Conservation (phyloP, 1,284 basidiomycete genomes). For the Moesziomyces sp. region DNA sequence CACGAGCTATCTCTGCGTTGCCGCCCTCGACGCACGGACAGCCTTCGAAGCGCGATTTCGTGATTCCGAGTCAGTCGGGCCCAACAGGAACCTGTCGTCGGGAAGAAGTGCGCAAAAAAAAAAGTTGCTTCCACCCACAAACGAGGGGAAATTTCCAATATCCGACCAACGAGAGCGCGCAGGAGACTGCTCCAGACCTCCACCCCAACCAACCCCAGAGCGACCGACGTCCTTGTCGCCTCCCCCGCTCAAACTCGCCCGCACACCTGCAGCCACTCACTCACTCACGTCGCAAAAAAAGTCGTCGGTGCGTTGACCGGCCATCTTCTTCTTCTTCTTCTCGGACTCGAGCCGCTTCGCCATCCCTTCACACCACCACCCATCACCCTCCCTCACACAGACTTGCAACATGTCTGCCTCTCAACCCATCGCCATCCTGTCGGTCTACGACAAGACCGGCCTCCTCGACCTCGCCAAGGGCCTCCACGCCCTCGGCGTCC, state of each 20-base stretch:
- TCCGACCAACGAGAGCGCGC: background rate
- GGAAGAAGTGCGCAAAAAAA: background rate
- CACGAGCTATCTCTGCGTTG: too few relatives aligned
- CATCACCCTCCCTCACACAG: conserved; percentile 1
- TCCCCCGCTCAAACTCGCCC: too few relatives aligned
- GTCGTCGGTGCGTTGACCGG: background rate
- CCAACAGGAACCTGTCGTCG: too few relatives aligned
- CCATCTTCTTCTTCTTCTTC: background rate
- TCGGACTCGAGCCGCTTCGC: background rate
- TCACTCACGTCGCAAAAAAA: too few relatives aligned
- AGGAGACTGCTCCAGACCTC: background rate
- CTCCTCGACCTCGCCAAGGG: conserved; percentile 89
- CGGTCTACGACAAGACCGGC: conserved; percentile 95
- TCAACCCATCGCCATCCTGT: conserved; percentile 77
- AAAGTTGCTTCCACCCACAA: background rate
- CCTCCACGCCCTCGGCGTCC: conserved; percentile 82
- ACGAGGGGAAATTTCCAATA: background rate
- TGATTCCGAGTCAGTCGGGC: too few relatives aligned
- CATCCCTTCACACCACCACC: conserved; percentile 7
- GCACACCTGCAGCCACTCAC: too few relatives aligned
- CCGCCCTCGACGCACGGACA: too few relatives aligned
- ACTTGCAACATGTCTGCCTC: conserved; percentile 36
- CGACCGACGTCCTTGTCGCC: too few relatives aligned
- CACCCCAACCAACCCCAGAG: background rate
- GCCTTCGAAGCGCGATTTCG: too few relatives aligned